Evolutionary conservation across 148 eudicot genomes (phyloP), one percentile per base, ranked within the genome.

Genomic region (Cornus kousa): DNA sequence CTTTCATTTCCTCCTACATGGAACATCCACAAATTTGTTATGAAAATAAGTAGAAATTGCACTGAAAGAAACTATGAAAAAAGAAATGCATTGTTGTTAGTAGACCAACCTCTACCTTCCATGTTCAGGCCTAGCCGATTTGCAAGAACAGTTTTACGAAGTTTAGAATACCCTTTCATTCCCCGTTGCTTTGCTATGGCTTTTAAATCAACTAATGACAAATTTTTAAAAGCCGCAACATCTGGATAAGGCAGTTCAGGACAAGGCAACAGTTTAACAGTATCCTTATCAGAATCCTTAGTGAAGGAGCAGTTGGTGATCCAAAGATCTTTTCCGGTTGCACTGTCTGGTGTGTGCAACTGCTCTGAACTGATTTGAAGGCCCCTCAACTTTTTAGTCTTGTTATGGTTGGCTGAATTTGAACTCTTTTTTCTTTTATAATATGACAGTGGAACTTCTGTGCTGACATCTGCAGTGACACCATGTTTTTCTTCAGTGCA

Each of bases 111-210:
- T 75, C 9, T 39, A 68, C 1, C 72, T 53, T 20, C 19, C 4
- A 74, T 39, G 72, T 62, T 50, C 72, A 28, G 55, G 17, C 75
- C 66, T 37, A 84, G 75, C 64, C 50, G 39, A 69, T 84, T 39
- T 12, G 28, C 37, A 40, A 84, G 80, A 64, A 80, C 71, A 22
- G 39, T 24, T 72, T 84, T 84, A 3, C 24, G 37, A 23, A 84
- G 78, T 28, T 55, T 74, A 23, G 31, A 48, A 53, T 67, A 70
- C 68, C 81, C 73, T 71, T 12, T 67, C 48, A 84, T 8, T 6
- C 78, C 74, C 11, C 60, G 66, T 11, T 16, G n/a, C 69, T 66
- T 80, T 14, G 86, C 86, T 37, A 80, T 33, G 32, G 31, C 66
- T 75, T 22, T 77, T 31, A 84, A 81, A 11, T 80, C 77, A n/a